phyloP scores from a whole-genome alignment of 2,329 filamentous ascomycete genomes.

The Epichloe brachyelytri region DNA sequence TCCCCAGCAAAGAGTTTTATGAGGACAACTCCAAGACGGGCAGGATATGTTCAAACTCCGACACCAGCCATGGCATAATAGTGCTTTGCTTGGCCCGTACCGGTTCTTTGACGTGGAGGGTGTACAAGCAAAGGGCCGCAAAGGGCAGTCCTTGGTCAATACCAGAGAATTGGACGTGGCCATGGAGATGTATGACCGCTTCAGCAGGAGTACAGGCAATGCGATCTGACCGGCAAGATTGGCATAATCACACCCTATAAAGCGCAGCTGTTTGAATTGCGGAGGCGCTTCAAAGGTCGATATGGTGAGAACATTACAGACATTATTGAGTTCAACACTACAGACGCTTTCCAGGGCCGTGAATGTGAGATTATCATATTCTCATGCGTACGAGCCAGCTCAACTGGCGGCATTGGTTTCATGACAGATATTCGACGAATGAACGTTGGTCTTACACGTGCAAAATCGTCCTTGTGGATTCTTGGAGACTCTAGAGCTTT shows the following conservation, averaged over 20 bases:
- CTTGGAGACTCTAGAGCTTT: slow-evolving; percentile 83
- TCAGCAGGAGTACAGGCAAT: slow-evolving; percentile 59
- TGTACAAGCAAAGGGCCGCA: slow-evolving; percentile 66
- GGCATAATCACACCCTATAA: slow-evolving; percentile 99
- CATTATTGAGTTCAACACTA: slow-evolving; percentile 93
- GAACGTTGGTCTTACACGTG: slow-evolving; percentile 96
- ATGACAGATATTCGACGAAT: slow-evolving; percentile 96
- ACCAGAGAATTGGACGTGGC: slow-evolving; percentile 76
- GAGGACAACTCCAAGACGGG: slow-evolving; percentile 72
- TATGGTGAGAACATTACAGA: slow-evolving; percentile 68
- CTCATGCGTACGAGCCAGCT: slow-evolving; percentile 87
- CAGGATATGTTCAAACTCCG: slow-evolving; percentile 68
- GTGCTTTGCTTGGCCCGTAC: slow-evolving; percentile 73
- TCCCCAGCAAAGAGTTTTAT: slow-evolving; percentile 87
- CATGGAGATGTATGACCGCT: slow-evolving; percentile 68
- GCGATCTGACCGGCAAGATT: slow-evolving; percentile 69
- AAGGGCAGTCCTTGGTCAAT: slow-evolving; percentile 85
- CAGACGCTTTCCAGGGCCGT: slow-evolving; percentile 92
- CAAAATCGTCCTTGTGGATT: slow-evolving; percentile 93
- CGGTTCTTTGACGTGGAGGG: slow-evolving; percentile 95
- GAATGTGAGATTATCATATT: slow-evolving; percentile 99
- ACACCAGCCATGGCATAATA: slow-evolving; percentile 72
- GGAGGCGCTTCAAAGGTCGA: slow-evolving; percentile 54
- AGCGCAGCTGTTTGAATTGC: slow-evolving; percentile 73
- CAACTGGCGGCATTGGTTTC: slow-evolving; percentile 95